Evolutionary conservation across 441 rosid species (phyloP).

Genomic region (Corymbia calophylla): DNA sequence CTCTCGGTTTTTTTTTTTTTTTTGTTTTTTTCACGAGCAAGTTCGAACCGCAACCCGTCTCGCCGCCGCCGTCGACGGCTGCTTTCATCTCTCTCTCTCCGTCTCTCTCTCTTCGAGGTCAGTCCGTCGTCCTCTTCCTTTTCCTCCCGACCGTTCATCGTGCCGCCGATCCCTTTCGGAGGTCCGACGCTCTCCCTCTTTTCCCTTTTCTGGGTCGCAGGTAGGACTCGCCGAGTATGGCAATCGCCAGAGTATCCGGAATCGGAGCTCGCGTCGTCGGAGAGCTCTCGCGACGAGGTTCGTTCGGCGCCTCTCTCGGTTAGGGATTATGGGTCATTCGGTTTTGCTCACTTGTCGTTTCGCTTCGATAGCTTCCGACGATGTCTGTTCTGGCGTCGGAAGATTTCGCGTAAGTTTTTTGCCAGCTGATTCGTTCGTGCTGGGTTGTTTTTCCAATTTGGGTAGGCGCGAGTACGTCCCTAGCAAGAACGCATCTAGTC

Average conservation of each 20-base stretch:
- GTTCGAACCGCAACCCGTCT: background rate
- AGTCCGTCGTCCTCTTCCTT: background rate
- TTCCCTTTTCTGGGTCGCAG: background rate
- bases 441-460: background rate
- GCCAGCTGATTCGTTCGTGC: background rate
- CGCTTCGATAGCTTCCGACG: background rate
- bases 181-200: background rate
- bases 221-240: background rate
- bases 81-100: background rate
- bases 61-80: background rate
- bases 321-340: background rate
- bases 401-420: background rate
- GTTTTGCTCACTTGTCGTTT: background rate
- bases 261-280: background rate
- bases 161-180: background rate
- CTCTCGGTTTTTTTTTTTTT: background rate
- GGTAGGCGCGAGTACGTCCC: background rate
- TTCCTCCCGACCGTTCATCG: background rate
- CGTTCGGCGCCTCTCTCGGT: background rate
- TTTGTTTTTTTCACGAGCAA: rapidly evolving
- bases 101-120: too few relatives aligned
- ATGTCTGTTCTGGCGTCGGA: background rate
- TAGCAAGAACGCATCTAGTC: background rate
- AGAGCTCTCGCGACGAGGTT: background rate
- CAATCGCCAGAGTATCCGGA: background rate